A percentile compares a stretch with the other conserved stretches of the same genome.
These are phyloP conservation scores for Bretschneidera sinensis DNA, from an alignment of 345 rosid genomes.

Conservation along the genomic window DNA sequence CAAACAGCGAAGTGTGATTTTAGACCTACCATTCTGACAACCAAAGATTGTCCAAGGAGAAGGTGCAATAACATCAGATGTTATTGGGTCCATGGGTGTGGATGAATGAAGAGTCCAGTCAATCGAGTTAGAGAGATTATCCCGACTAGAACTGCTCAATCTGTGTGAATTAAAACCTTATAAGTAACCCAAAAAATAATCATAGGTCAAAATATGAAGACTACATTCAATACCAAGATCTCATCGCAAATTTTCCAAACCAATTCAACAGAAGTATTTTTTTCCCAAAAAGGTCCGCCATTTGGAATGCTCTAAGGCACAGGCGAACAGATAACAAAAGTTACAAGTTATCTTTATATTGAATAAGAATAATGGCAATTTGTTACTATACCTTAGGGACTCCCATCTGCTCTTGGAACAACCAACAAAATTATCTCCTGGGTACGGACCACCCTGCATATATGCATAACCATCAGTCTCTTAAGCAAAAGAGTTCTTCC, in stretches of 20 bases:
- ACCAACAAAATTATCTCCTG: constrained; percentile 39
- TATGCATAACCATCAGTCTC: constrained; percentile 24
- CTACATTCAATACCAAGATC: neutral
- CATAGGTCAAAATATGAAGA: constrained; percentile 6
- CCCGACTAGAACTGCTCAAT: constrained; percentile 52
- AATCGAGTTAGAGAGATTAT: constrained; percentile 38
- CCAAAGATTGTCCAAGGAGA: constrained; percentile 95
- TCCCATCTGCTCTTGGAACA: constrained; percentile 71
- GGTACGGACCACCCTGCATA: constrained; percentile 52
- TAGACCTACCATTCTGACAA: constrained; percentile 73
- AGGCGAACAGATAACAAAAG: constrained; percentile 5
- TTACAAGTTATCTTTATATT: neutral
- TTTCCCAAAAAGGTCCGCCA: no score
- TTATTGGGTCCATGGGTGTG: constrained; percentile 44
- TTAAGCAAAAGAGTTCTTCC: constrained; percentile 3
- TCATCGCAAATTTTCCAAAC: neutral
- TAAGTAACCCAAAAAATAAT: constrained; percentile 15
- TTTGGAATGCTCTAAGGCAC: neutral
- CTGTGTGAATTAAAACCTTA: constrained; percentile 31
- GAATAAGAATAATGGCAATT: neutral
- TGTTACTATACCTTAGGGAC: constrained; percentile 46
- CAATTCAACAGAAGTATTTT: no score
- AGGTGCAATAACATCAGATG: constrained; percentile 88
- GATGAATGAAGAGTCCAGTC: constrained; percentile 75
- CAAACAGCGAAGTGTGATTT: constrained; percentile 6